These are phyloP conservation scores for Daldinia caldariorum DNA, from an alignment of 495 filamentous ascomycete species.

Conservation along the genomic window DNA sequence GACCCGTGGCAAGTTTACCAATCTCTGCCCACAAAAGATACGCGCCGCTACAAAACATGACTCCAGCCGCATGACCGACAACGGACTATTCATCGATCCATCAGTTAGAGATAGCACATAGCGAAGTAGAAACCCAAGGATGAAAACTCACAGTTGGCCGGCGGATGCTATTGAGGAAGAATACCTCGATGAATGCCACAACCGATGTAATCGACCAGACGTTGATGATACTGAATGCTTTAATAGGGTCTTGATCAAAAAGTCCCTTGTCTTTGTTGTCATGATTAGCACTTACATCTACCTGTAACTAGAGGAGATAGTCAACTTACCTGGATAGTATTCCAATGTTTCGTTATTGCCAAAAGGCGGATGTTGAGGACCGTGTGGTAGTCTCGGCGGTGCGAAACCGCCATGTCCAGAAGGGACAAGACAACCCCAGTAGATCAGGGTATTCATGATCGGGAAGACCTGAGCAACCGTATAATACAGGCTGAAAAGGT, in stretches of 20 bases:
- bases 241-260: slow-evolving; percentile 50
- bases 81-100: slow-evolving; percentile 46
- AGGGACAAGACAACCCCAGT: slow-evolving; percentile 59
- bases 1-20: slow-evolving; percentile 57
- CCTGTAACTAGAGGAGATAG: not conserved
- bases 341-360: slow-evolving; percentile 11
- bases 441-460: slow-evolving; percentile 57
- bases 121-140: not conserved
- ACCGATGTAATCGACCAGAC: slow-evolving; percentile 54
- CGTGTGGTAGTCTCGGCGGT: slow-evolving; percentile 35
- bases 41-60: slow-evolving; percentile 49
- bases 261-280: slow-evolving; percentile 42
- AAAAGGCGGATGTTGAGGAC: not conserved
- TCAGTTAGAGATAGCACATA: not conserved
- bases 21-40: slow-evolving; percentile 62
- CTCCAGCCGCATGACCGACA: slow-evolving; percentile 48
- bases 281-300: slow-evolving; percentile 7
- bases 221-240: slow-evolving; percentile 57
- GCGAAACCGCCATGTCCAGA: slow-evolving; percentile 49
- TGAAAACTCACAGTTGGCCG: slow-evolving; percentile 54
- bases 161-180: slow-evolving; percentile 60
- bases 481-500: slow-evolving; percentile 63
- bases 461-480: slow-evolving; percentile 54
- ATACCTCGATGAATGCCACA: slow-evolving; percentile 58
- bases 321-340: slow-evolving; percentile 39